Conservation (phyloP, 148 eudicot species). For the Cornus suecica region DNA sequence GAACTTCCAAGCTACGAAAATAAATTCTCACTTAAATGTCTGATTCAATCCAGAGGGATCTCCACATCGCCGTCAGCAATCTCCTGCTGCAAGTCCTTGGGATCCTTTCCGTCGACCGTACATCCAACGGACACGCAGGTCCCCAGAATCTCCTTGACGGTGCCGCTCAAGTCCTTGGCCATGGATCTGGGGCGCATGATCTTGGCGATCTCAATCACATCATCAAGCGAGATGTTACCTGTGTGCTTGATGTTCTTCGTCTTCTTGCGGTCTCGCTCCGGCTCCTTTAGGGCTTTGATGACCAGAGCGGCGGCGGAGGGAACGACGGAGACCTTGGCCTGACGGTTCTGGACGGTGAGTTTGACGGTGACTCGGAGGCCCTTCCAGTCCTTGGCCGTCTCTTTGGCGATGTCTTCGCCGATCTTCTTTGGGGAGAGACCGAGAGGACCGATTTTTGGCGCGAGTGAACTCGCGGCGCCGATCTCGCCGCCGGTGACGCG, state of each 20-base stretch:
- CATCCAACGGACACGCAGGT: constrained; percentile 18
- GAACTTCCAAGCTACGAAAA: not conserved
- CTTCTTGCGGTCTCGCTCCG: constrained; percentile 19
- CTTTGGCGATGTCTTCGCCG: constrained; percentile 20
- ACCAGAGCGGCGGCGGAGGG: constrained; percentile 19
- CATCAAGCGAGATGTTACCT: constrained; percentile 10
- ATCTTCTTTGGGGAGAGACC: constrained; percentile 15
- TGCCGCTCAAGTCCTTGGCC: constrained; percentile 16
- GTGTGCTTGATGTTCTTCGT: constrained; percentile 17
- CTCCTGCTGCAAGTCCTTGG: constrained; percentile 19
- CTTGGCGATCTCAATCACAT: constrained; percentile 17
- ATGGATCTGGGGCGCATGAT: constrained; percentile 17
- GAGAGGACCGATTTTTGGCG: constrained; percentile 13
- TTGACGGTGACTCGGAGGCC: constrained; percentile 19
- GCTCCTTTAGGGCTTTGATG: constrained; percentile 19
- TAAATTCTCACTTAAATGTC: not conserved
- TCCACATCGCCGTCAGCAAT: constrained; percentile 15
- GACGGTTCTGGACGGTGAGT: constrained; percentile 15
- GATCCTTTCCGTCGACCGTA: constrained; percentile 15
- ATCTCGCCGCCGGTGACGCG: constrained; percentile 19
- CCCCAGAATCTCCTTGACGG: constrained; percentile 18
- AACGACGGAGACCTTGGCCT: constrained; percentile 13
- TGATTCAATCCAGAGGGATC: not conserved
- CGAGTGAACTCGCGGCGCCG: constrained; percentile 12
- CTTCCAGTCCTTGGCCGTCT: constrained; percentile 26